Percentiles rank a stretch among this genome's conserved stretches.
Evolutionary conservation across 2,329 filamentous ascomycete species (phyloP).

Genomic region (Sclerotinia borealis): DNA sequence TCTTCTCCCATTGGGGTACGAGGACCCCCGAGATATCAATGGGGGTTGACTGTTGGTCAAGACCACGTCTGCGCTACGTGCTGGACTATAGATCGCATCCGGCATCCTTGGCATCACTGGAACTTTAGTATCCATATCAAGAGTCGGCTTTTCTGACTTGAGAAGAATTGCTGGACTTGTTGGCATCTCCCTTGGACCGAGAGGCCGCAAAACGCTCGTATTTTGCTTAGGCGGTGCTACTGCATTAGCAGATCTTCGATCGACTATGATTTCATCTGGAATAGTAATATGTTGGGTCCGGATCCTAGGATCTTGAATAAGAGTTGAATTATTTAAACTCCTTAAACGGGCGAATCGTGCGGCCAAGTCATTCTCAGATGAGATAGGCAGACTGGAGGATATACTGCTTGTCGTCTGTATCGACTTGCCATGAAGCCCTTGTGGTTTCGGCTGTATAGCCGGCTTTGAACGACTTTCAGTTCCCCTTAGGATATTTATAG

Average conservation of each 20-base stretch:
- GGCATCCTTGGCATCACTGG: constrained; percentile 32
- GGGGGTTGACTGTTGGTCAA: constrained; percentile 23
- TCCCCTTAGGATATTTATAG: background rate
- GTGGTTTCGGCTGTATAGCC: constrained; percentile 59
- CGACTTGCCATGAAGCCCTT: constrained; percentile 57
- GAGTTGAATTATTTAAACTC: constrained; percentile 31
- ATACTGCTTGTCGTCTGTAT: constrained; percentile 37
- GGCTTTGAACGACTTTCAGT: constrained; percentile 25
- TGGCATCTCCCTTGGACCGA: constrained; percentile 30
- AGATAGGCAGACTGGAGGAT: constrained; percentile 19
- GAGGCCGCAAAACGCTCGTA: constrained; percentile 16
- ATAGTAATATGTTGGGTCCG: constrained; percentile 43
- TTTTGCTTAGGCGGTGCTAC: constrained; percentile 4
- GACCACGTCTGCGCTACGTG: constrained; percentile 26
- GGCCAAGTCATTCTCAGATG: constrained; percentile 42
- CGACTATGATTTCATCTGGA: constrained; percentile 27
- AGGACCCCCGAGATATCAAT: constrained; percentile 25
- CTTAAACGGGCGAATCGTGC: constrained; percentile 54
- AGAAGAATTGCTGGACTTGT: constrained; percentile 20
- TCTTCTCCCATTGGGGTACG: constrained; percentile 22
- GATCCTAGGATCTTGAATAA: constrained; percentile 48
- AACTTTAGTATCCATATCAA: constrained; percentile 23
- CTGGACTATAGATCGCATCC: constrained; percentile 34
- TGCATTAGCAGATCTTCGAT: background rate
- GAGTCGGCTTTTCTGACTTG: constrained; percentile 17